These are phyloP conservation scores for Yamadazyma conglobata DNA, from an alignment of 1,139 yeast species.

Conservation along the genomic window DNA sequence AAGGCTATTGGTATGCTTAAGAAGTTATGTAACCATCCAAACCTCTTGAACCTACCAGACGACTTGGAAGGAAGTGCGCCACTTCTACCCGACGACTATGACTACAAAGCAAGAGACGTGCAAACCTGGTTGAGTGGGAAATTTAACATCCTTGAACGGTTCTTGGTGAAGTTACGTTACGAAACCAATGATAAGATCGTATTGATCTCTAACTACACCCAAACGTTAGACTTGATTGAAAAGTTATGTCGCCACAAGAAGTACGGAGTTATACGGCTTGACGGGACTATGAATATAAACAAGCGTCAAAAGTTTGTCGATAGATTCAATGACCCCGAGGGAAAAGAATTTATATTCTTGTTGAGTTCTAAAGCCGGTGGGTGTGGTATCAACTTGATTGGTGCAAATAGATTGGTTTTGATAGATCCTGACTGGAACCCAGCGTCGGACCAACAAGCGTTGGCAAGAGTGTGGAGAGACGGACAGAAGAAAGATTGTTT, in stretches of 20 bases:
- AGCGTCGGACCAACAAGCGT: conserved; percentile 96
- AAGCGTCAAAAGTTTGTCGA: conserved; percentile 94
- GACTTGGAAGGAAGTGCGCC: conserved; percentile 69
- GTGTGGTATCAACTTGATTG: conserved; percentile 94
- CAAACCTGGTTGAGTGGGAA: conserved; percentile 62
- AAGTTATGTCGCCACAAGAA: conserved; percentile 70
- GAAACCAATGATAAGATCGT: conserved; percentile 95
- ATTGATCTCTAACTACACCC: conserved; percentile 89
- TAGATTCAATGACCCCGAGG: conserved; percentile 84
- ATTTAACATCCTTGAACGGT: conserved; percentile 67
- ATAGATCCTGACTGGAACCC: conserved; percentile 99
- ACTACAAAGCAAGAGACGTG: conserved; percentile 44
- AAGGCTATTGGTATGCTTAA: conserved; percentile 87
- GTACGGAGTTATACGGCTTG: conserved; percentile 81
- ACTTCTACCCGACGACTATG: conserved; percentile 72
- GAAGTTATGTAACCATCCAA: conserved; percentile 93
- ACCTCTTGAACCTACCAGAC: conserved; percentile 68
- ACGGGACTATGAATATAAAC: conserved; percentile 89
- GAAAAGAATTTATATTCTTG: conserved; percentile 82
- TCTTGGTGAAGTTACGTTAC: conserved; percentile 66
- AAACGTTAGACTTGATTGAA: conserved; percentile 87
- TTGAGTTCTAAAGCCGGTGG: conserved; percentile 98
- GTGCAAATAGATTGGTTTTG: conserved; percentile 85
- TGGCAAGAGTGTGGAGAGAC: conserved; percentile 98
- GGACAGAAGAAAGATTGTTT: conserved; percentile 97